Evolutionary conservation across 495 filamentous ascomycete species (phyloP), one percentile per base, ranked within the genome.

Genomic region (Xylaria intraflava): DNA sequence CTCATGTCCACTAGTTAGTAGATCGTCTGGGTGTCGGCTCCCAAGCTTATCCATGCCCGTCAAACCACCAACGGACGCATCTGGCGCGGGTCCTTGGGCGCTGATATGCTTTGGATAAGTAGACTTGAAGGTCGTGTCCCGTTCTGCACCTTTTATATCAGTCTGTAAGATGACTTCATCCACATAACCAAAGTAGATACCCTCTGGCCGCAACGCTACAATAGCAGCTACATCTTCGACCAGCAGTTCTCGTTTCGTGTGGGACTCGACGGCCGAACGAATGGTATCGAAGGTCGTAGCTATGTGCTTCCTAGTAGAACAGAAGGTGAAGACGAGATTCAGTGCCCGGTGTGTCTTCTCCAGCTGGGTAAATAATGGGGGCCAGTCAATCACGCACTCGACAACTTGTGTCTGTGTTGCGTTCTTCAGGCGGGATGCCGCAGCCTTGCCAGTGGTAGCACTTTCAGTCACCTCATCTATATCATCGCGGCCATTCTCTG

Each of bases 241-340:
- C 0, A 71, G 70, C 38, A 97, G 70, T 26, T 82, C 72, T 24
- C 82, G 78, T 59, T 88, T 85, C 43, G 82, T 87, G 65, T 96
- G 89, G 1, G 77, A 80, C 68, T 96, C 90, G 0, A 97, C 91
- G 0, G 93, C 83, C 0, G 82, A 76, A 56, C 85, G 88, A 46
- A 98, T 86, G 36, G 83, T 95, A 20, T 91, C 85, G 61, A 95
- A 90, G 0, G 94, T 96, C 0, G 93, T 96, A 0, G 85, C 84
- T 7, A 97, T 73, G 55, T 96, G 89, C 64, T 94, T 95, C 8
- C 94, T 84, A 7, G 92, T 91, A 62, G 83, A 92, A 68, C 87
- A 90, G 69, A 98, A 97, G 0, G 93, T 97, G 62, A 88, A 95
- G 6, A 96, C 89, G 3, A 96, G 69, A 61, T 95, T 97, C 50